A percentile compares a stretch with the other conserved stretches of the same genome.
phyloP scores from a whole-genome alignment of 371 early-diverging fungal species.

The Mortierella sp. region DNA sequence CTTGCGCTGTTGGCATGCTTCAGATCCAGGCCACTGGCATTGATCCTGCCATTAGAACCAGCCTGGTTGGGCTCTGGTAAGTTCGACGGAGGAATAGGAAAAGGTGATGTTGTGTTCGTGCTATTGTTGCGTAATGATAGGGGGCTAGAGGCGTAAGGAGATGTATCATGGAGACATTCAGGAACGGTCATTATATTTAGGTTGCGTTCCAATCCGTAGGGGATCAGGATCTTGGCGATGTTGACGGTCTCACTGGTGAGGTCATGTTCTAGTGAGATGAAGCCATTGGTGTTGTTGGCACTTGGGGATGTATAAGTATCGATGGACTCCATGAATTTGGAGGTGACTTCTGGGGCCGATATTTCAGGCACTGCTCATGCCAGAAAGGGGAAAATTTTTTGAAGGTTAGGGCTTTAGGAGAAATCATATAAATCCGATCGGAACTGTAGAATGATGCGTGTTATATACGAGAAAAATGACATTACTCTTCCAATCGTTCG shows the following conservation, averaged over 20 bases:
- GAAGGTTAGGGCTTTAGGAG: too few species aligned
- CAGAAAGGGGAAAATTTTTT: too few species aligned
- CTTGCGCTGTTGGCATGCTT: too few species aligned
- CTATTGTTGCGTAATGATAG: too few species aligned
- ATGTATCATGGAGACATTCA: slow-evolving; percentile 21
- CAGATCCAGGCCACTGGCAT: too few species aligned
- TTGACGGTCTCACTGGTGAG: slow-evolving; percentile 16
- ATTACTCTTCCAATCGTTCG: slow-evolving; percentile 57
- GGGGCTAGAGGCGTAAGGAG: slow-evolving; percentile 15
- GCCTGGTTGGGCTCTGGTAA: too few species aligned
- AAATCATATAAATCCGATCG: not conserved
- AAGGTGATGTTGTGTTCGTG: too few species aligned
- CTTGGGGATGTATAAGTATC: not conserved
- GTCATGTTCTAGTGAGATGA: slow-evolving; percentile 51
- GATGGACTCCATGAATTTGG: slow-evolving; percentile 7
- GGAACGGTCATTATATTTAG: slow-evolving; percentile 30
- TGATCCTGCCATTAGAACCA: too few species aligned
- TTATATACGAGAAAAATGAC: not conserved
- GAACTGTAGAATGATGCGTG: not conserved
- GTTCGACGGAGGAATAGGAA: too few species aligned
- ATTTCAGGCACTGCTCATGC: slow-evolving; percentile 24
- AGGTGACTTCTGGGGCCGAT: not conserved
- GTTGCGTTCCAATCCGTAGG: slow-evolving; percentile 4
- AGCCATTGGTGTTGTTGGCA: slow-evolving; percentile 15
- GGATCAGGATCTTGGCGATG: slow-evolving; percentile 26